Percentiles rank a stretch among this genome's conserved stretches.
phyloP scores from a whole-genome alignment of 2,329 filamentous ascomycete genomes.

The Ophiosphaerella korrae region DNA sequence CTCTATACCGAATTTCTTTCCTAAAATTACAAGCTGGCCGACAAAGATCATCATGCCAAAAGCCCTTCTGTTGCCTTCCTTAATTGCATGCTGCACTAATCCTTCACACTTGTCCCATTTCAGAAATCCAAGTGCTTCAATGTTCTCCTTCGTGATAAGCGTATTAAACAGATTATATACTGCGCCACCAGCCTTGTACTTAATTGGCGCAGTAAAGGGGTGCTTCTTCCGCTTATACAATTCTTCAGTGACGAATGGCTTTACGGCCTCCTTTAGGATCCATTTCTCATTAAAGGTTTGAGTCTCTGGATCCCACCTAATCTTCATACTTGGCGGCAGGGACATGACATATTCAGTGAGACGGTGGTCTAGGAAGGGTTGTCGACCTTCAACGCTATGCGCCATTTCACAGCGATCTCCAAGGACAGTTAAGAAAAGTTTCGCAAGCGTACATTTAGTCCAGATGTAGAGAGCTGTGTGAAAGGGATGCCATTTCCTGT shows the following conservation, averaged over 20 bases:
- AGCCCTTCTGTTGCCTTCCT: neutral
- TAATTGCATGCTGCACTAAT: conserved; percentile 17
- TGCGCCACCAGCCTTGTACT: conserved; percentile 51
- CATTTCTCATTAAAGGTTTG: conserved; percentile 52
- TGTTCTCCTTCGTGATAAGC: conserved; percentile 35
- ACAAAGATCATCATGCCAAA: conserved; percentile 25
- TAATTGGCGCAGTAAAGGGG: conserved; percentile 54
- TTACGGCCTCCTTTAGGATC: conserved; percentile 57
- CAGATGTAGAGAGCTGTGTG: conserved; percentile 33
- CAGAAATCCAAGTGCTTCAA: conserved; percentile 35
- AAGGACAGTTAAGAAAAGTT: conserved; percentile 49
- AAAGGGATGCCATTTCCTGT: conserved; percentile 30
- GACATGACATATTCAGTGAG: conserved; percentile 48
- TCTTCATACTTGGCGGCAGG: conserved; percentile 46
- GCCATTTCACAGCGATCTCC: conserved; percentile 56
- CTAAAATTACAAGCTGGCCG: conserved; percentile 1
- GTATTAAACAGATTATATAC: conserved; percentile 45
- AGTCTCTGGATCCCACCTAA: conserved; percentile 36
- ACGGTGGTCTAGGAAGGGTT: conserved; percentile 50
- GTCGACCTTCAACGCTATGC: conserved; percentile 48
- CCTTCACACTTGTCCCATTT: conserved; percentile 17
- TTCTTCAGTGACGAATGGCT: conserved; percentile 59
- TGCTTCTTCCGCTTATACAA: conserved; percentile 58
- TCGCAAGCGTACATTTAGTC: conserved; percentile 26
- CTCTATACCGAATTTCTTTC: too few species aligned